phyloP scores from a whole-genome alignment of 1,284 basidiomycete genomes.

The Puccinia coronata region DNA sequence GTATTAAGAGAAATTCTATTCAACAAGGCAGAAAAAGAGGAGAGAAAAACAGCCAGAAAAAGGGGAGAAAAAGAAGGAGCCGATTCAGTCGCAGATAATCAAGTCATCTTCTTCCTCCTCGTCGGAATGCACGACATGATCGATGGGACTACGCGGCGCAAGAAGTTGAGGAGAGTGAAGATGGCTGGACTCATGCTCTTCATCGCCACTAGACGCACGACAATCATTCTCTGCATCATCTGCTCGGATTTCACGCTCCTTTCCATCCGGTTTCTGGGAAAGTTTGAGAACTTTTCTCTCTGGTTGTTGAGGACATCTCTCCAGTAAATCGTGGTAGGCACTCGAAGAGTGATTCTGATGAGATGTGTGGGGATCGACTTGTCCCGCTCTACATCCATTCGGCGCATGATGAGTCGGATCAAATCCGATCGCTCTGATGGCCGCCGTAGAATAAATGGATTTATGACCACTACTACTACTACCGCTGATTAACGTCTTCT shows the following conservation, averaged over 20 bases:
- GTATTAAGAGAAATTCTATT: background rate
- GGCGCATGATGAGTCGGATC: background rate
- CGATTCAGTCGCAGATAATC: background rate
- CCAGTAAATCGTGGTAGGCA: conserved; percentile 3
- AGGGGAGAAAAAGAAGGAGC: background rate
- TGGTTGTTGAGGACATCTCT: conserved; percentile 1
- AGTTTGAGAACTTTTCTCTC: background rate
- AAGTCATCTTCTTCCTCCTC: background rate
- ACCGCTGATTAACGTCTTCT: background rate
- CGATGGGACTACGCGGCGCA: background rate
- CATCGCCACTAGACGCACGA: background rate
- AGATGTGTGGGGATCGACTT: background rate
- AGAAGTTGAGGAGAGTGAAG: background rate
- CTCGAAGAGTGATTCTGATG: background rate
- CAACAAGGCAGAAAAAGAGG: background rate
- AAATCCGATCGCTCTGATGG: conserved; percentile 25
- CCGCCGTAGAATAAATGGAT: conserved; percentile 16
- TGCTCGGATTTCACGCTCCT: background rate
- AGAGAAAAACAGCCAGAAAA: background rate
- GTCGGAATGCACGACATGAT: too few relatives aligned
- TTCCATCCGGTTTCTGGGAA: background rate
- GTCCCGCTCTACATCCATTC: background rate
- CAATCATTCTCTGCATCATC: background rate
- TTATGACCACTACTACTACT: background rate
- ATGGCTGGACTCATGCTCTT: background rate